A percentile compares a stretch with the other conserved stretches of the same genome.
phyloP scores from a whole-genome alignment of 2,329 filamentous ascomycete genomes.

The Nemania diffusa region DNA sequence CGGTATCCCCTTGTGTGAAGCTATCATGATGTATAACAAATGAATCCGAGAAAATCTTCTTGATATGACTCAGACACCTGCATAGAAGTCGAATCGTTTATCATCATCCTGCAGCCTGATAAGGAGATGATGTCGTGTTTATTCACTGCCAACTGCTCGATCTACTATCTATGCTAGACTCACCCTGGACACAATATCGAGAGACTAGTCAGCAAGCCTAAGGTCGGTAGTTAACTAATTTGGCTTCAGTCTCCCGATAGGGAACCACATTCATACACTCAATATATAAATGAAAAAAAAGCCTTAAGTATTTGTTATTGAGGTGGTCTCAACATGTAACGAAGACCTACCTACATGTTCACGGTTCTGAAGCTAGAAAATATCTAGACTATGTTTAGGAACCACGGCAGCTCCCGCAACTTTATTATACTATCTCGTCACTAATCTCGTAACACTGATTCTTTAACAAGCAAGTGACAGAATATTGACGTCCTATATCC shows the following conservation, averaged over 20 bases:
- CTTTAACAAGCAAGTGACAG: constrained; percentile 10
- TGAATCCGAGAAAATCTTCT: not conserved
- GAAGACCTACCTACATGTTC: not conserved
- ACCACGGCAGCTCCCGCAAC: constrained; percentile 22
- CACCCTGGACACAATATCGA: not conserved
- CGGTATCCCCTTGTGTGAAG: not conserved
- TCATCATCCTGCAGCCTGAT: not conserved
- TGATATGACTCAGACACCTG: not conserved
- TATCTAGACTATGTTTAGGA: not conserved
- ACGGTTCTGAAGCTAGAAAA: not conserved
- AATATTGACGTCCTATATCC: not conserved
- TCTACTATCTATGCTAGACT: not conserved
- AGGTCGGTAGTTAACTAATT: not conserved
- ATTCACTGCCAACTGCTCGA: not conserved
- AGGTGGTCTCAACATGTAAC: too few species aligned
- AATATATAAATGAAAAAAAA: too few species aligned
- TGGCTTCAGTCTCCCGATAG: not conserved
- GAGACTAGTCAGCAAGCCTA: not conserved
- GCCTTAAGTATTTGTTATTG: too few species aligned
- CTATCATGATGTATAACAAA: not conserved
- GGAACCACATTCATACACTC: not conserved
- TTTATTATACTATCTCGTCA: not conserved
- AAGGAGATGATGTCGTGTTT: constrained; percentile 3
- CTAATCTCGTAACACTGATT: not conserved
- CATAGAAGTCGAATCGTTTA: not conserved